Base-by-base conservation (phyloP, 495 filamentous ascomycete species). In the Penicillium bovifimosum region DNA sequence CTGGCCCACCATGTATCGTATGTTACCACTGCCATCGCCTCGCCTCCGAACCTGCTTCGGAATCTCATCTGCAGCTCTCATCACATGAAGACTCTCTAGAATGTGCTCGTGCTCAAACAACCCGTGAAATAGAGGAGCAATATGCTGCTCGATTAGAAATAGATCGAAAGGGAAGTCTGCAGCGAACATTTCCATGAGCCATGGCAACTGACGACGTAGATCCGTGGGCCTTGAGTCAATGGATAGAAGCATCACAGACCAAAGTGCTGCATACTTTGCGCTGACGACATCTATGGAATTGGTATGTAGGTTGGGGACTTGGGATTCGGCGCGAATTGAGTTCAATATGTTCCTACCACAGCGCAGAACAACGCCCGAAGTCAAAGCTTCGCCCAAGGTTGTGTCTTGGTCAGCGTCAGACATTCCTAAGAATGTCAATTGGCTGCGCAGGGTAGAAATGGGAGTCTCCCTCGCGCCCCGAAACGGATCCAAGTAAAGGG, bases 401-500 rank as follows among this genome's bases (percentile, higher is more conserved):
- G 67, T 66, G 1, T 74, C 65, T 47, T 85, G 75, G 3, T 85
- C 75, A 2, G 62, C 50, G 5, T 63, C 53, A 5, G 78, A 69
- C 35, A 84, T 78, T 9, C 87, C 88, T 50, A 89, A 75, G 35
- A 81, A 76, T 41, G 68, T 66, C 14, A 96, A 70, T 50, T 82
- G 76, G n/a, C 61, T 67, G 50, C 78, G 70, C 20, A 96, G 72
- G 50, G 80, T 75, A 3, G 70, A 66, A 3, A 82, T 59, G 0
- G 78, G 73, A 0, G 87, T 80, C 68, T 95, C 90, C 7, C 75
- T 62, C 32, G 83, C 77, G 13, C 81, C 85, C 41, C 82, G 77
- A 63, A 86, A 96, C 1, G 91, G 91, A 59, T 96, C 90, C 53
- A 96, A 72, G 65, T 88, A 95, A 78, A 95, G 89, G 8, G 72